Base-by-base conservation (phyloP, 371 early-diverging fungal genomes). In the Mortierella sp. region DNA sequence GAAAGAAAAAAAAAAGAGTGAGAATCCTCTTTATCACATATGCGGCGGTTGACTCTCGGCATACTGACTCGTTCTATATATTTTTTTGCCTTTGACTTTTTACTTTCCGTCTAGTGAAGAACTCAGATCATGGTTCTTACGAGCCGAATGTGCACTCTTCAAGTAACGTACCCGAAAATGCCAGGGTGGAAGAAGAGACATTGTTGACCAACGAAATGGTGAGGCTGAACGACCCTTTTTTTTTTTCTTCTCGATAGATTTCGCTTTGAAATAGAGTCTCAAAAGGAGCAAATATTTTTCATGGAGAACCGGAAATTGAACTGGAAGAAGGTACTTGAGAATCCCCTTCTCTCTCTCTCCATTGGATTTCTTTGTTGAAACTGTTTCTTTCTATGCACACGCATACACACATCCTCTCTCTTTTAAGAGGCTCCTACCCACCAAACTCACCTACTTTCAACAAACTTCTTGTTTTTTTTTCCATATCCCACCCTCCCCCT, bases 61-160 rank as follows among this genome's bases (percentile, higher is more conserved):
- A 23, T 8, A 24, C 26, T 3, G 10, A 9, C 24, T 48, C 21
- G 24, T 26, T 48, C 18, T 48, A 24, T 19, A 31, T 47, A 19
- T 45, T 51, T 30, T 50, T 31, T 39, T 46, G 43, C 27, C 45
- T 58, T n/a, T n/a, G 27, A 19, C 53, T 39, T 53, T 48, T 27
- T 55, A 21, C 21, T 61, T 38, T 54, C 16, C 34, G 42, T 52
- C 54, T 64, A 91, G 90, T 52, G 93, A 92, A 43, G 95, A 96
- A 47, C 84, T 94, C 55, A 87, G 94, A 38, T 68, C 76, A n/a
- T 98, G 98, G 98, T 94, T 97, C 69, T 58, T 96, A 31, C 87
- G 90, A 54, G 92, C 95, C 64, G 98, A 98, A 71, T 82, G 87
- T 54, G 84, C 84, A 10, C 81, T 97, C 56, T 97, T 98, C 82